Conservation (phyloP, 495 filamentous ascomycete genomes). For the Sphaerosporella brunnea region DNA sequence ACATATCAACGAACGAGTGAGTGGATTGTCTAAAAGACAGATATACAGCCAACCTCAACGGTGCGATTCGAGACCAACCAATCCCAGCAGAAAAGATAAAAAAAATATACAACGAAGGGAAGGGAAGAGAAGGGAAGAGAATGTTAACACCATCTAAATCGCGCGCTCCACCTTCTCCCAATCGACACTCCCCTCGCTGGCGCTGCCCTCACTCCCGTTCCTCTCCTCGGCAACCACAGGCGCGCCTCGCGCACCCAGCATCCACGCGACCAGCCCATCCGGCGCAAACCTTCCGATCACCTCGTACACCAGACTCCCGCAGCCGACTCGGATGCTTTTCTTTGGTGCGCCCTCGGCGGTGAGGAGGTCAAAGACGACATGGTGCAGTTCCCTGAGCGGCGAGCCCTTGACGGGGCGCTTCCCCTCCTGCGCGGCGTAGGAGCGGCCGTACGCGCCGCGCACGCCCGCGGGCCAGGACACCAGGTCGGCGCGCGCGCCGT, state of each 20-base stretch:
- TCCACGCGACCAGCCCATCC: constrained; percentile 59
- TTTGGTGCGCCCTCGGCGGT: constrained; percentile 35
- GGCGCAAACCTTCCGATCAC: constrained; percentile 76
- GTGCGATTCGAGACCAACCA: too few species aligned
- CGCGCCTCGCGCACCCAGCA: constrained; percentile 42
- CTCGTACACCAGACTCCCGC: constrained; percentile 67
- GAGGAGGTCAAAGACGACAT: constrained; percentile 72
- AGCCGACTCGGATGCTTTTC: constrained; percentile 52
- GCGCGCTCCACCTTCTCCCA: constrained; percentile 2
- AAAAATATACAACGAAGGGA: too few species aligned
- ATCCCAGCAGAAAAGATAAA: too few species aligned
- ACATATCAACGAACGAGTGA: too few species aligned
- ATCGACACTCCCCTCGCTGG: background rate
- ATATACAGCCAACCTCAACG: too few species aligned
- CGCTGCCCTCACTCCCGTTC: constrained; percentile 8
- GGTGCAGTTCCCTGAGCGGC: constrained; percentile 60
- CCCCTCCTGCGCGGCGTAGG: constrained; percentile 36
- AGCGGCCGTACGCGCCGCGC: constrained; percentile 36
- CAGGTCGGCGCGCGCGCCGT: constrained; percentile 35
- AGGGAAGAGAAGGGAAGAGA: too few species aligned
- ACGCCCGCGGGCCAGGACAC: constrained; percentile 44
- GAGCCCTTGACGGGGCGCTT: constrained; percentile 29
- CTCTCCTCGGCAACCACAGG: too few species aligned
- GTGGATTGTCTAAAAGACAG: too few species aligned
- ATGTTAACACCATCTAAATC: too few species aligned